A percentile compares a stretch with the other conserved stretches of the same genome.
phyloP scores from a whole-genome alignment of 2,329 filamentous ascomycete genomes.

The Neocatenulostroma microsporum region DNA sequence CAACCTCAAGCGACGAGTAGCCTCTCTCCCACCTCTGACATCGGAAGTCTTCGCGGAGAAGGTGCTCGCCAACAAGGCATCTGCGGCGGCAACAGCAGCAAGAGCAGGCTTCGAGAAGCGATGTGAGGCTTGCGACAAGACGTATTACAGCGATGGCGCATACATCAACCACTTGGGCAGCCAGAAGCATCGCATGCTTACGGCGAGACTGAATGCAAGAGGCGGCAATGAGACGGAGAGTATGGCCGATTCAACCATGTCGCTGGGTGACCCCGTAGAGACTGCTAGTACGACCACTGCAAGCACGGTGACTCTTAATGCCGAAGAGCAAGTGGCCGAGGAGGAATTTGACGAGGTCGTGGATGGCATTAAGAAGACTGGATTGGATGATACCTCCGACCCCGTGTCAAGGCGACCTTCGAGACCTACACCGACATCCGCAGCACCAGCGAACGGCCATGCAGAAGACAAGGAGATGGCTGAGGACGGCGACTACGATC shows the following conservation, averaged over 20 bases:
- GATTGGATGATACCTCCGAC: constrained; percentile 35
- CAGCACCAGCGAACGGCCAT: constrained; percentile 21
- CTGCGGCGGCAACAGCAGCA: constrained; percentile 73
- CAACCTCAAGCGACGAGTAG: constrained; percentile 90
- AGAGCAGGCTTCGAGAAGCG: constrained; percentile 80
- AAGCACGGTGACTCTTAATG: constrained; percentile 32
- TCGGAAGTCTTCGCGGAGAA: constrained; percentile 94
- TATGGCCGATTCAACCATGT: constrained; percentile 84
- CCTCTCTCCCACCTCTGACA: constrained; percentile 79
- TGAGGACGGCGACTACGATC: constrained; percentile 25
- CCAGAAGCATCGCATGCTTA: constrained; percentile 74
- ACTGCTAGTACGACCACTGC: constrained; percentile 41
- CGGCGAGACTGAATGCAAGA: constrained; percentile 41
- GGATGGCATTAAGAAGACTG: constrained; percentile 65
- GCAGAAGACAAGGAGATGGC: constrained; percentile 38
- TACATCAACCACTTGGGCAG: constrained; percentile 88
- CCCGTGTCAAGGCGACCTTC: constrained; percentile 28
- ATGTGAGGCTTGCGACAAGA: constrained; percentile 78
- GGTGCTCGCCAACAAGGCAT: constrained; percentile 82
- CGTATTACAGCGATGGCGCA: constrained; percentile 93
- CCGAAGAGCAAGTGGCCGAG: constrained; percentile 44
- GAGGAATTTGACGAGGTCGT: constrained; percentile 57
- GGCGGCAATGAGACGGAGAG: constrained; percentile 47
- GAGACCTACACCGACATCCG: constrained; percentile 33
- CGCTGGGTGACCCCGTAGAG: constrained; percentile 69